Percentiles rank a stretch among this genome's conserved stretches.
Conservation (phyloP, 768 basidiomycete species). For the Tricholoma hemisulphureum region DNA sequence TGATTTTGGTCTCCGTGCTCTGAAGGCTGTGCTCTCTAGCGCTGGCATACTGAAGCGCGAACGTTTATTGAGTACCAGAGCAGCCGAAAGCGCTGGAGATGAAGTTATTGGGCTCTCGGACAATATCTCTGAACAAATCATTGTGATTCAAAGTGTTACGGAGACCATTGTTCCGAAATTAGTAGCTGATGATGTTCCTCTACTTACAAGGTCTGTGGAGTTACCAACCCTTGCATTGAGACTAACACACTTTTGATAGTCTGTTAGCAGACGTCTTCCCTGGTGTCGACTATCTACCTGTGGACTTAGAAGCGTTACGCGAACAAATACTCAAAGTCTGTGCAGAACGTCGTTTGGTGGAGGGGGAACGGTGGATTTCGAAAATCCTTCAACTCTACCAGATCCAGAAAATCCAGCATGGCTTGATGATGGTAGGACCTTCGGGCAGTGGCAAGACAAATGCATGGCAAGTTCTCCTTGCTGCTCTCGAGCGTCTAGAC, state of each 20-base stretch:
- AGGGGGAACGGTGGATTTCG: constrained; percentile 86
- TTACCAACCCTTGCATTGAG: not conserved
- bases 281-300: constrained; percentile 86
- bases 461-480: constrained; percentile 92
- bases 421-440: constrained; percentile 99
- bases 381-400: constrained; percentile 98
- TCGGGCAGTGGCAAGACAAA: constrained; percentile 97
- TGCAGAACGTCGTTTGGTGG: constrained; percentile 77
- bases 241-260: constrained; percentile 39
- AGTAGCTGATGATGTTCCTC: constrained; percentile 94
- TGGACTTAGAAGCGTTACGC: constrained; percentile 83
- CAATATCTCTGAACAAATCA: constrained; percentile 84
- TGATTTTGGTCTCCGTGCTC: constrained; percentile 95
- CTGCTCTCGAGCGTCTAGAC: constrained; percentile 87
- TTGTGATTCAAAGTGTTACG: constrained; percentile 96
- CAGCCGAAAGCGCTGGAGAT: constrained; percentile 38
- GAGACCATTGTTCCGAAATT: constrained; percentile 99
- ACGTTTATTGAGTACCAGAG: constrained; percentile 57
- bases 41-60: constrained; percentile 98
- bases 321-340: constrained; percentile 87
- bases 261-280: constrained; percentile 97
- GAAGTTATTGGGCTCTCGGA: constrained; percentile 62
- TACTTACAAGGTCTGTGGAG: constrained; percentile 74
- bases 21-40: constrained; percentile 94
- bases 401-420: constrained; percentile 99